phyloP scores from a whole-genome alignment of 75 land plant species.

The Larix kaempferi region DNA sequence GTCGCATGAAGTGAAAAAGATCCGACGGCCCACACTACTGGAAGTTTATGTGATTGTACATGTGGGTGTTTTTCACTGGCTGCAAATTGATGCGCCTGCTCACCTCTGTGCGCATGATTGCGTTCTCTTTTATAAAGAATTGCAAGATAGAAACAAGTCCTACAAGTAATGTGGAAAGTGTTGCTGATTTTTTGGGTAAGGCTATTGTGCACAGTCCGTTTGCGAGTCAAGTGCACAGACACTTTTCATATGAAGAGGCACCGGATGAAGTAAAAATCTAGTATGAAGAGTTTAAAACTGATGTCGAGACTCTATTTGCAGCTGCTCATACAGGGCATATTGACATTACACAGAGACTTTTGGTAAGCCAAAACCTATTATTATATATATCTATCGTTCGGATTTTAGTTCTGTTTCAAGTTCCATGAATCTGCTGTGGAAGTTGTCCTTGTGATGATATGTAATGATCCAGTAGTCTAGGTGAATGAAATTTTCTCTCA shows the following conservation, averaged over 20 bases:
- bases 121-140: no score
- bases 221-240: conserved; percentile 48
- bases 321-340: conserved; percentile 71
- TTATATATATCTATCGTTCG: background rate
- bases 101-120: no score
- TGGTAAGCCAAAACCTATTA: conserved; percentile 33
- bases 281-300: conserved; percentile 62
- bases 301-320: conserved; percentile 68
- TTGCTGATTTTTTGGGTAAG: conserved; percentile 35
- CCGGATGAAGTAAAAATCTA: conserved; percentile 47
- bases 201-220: conserved; percentile 55
- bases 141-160: conserved; percentile 32
- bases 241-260: conserved; percentile 51
- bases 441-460: background rate
- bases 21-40: no score
- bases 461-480: background rate
- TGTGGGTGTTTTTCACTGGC: no score
- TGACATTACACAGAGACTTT: conserved; percentile 45
- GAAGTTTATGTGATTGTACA: no score
- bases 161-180: conserved; percentile 32
- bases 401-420: background rate
- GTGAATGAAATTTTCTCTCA: background rate
- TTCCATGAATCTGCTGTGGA: background rate
- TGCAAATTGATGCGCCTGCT: no score
- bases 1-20: no score